Conservation (phyloP, 1,284 basidiomycete species). For the Abortiporus biennis region DNA sequence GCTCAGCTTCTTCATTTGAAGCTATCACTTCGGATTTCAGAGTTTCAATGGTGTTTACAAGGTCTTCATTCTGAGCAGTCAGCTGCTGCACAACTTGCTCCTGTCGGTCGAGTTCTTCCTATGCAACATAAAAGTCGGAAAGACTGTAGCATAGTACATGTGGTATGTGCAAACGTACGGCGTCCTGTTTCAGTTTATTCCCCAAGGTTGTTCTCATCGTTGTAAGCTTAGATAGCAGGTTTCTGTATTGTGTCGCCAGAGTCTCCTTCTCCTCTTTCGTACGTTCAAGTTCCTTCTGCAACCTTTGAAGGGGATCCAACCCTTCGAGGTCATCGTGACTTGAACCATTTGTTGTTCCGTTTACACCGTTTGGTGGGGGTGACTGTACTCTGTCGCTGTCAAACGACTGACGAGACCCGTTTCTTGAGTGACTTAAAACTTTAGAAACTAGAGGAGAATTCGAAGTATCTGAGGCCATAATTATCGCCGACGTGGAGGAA, state of each 20-base stretch:
- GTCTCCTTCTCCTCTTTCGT: constrained; percentile 80
- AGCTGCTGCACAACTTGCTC: constrained; percentile 78
- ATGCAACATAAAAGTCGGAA: constrained; percentile 22
- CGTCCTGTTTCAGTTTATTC: constrained; percentile 94
- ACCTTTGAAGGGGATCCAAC: constrained; percentile 42
- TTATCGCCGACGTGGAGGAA: too few relatives aligned
- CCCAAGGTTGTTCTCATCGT: constrained; percentile 92
- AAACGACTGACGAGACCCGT: constrained; percentile 17
- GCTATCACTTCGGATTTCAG: constrained; percentile 74
- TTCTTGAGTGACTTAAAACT: too few relatives aligned
- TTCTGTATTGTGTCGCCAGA: constrained; percentile 81
- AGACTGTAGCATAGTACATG: constrained; percentile 11
- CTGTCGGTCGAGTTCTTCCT: constrained; percentile 95
- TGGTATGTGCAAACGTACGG: constrained; percentile 53
- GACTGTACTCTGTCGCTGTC: constrained; percentile 21
- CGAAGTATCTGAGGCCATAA: too few relatives aligned
- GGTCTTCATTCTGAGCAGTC: constrained; percentile 69
- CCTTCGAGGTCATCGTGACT: constrained; percentile 18
- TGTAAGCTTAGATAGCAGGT: constrained; percentile 83
- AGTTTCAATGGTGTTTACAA: constrained; percentile 64
- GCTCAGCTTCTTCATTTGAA: constrained; percentile 69
- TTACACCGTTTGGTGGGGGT: constrained; percentile 22
- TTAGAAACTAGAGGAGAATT: too few relatives aligned
- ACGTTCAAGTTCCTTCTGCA: constrained; percentile 53
- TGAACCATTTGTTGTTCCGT: constrained; percentile 18